Evolutionary conservation across 257 asterid species (phyloP), one percentile per base, ranked within the genome.

Genomic region (Jasminum sambac): DNA sequence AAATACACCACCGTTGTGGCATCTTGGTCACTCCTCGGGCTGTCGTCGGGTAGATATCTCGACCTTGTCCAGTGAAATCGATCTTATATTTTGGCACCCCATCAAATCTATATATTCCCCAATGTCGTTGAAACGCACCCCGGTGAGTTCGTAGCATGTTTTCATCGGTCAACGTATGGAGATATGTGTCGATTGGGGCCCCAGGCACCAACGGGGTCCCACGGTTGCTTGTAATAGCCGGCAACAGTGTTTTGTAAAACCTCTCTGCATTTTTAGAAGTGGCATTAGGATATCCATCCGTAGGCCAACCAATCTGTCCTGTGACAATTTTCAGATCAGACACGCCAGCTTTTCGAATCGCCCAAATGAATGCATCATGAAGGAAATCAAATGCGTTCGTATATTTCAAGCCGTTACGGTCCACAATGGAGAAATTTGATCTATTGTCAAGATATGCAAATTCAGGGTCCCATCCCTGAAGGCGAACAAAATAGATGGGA

Each of bases 241-340:
- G 84, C 12, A 87, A 26, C 0, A 87, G 55, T 0, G 68, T 76
- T 5, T 66, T 65, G 24, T 71, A 84, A 41, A 85, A 89, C 8
- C 79, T 70, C 72, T 80, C 78, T 0, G 91, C 93, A 11, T 76
- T 46, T 1, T 3, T 0, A 6, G 9, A 0, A 25, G 26, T 82
- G 1, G 86, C 89, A 2, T 76, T 65, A 12, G 39, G 38, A 44
- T n/a, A 37, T 5, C 89, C 89, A 12, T 84, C 90, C 0, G 96
- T 86, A 1, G 96, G 93, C 91, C 94, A 89, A 9, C 96, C 94
- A 16, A 89, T 75, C 42, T 80, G 78, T n/a, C 84, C 81, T 0
- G 87, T 73, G 37, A 69, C 58, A 9, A 89, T 66, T 24, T 61
- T 43, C 67, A 83, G 3, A 23, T 74, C 13, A 0, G 77, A 57